Percentiles rank a stretch among this genome's conserved stretches.
Evolutionary conservation across 768 basidiomycete genomes (phyloP).

Genomic region (Mrakia frigida): DNA sequence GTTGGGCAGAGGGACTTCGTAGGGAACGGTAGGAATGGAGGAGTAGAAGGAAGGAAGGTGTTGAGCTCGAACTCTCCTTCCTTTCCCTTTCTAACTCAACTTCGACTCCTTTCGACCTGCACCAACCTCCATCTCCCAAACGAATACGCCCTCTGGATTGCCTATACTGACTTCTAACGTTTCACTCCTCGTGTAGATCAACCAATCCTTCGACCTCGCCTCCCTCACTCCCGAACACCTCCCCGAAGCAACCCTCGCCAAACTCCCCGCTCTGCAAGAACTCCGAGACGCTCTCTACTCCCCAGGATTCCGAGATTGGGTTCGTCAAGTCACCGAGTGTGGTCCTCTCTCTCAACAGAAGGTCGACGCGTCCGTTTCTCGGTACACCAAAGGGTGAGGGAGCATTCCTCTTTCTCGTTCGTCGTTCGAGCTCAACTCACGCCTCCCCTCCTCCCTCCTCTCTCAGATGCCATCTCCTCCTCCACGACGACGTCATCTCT

Average conservation of each 20-base stretch:
- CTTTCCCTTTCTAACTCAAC: not conserved
- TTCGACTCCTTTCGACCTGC: too few species aligned
- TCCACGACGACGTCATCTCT: conserved; percentile 98
- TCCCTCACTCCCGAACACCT: conserved; percentile 74
- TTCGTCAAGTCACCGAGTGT: conserved; percentile 83
- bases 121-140: too few species aligned
- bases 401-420: not conserved
- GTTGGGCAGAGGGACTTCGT: not conserved
- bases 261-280: conserved; percentile 69
- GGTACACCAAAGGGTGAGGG: conserved; percentile 82
- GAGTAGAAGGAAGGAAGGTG: not conserved
- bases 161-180: not conserved
- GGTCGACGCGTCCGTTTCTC: conserved; percentile 92
- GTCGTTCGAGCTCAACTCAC: not conserved
- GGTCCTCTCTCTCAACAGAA: conserved; percentile 84
- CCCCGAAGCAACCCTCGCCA: conserved; percentile 64
- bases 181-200: conserved; percentile 56
- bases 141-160: too few species aligned
- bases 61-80: not conserved
- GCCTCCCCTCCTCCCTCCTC: not conserved
- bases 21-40: not conserved
- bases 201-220: conserved; percentile 94
- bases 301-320: conserved; percentile 67
- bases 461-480: conserved; percentile 61
- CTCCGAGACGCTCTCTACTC: conserved; percentile 93